Base-by-base conservation (phyloP, 768 basidiomycete species). In the Trametes sanguinea region DNA sequence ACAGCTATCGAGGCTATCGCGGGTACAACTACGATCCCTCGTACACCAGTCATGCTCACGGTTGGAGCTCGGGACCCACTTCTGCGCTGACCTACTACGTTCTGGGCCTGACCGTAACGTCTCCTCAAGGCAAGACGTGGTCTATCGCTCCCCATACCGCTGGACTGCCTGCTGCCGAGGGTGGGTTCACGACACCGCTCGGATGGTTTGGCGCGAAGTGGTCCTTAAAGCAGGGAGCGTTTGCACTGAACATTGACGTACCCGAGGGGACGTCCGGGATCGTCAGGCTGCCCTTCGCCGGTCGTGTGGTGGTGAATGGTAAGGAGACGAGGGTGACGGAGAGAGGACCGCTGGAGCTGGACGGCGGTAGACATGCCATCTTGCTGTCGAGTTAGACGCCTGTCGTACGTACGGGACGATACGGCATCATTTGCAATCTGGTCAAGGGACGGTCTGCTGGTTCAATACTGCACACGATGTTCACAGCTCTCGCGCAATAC, bases 21-120 rank as follows among this genome's bases (percentile, higher is more conserved):
- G 85, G 85, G 4, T 86, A 86, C 73, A 81, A 82, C 69, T 76
- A 80, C 69, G 85, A 86, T 65, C 75, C 83, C 0, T 76, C 84
- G 0, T 86, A 85, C 69, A 85, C 83, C 7, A 82, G 80, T n/a
- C 84, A 85, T 67, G 72, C 82, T 1, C 85, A 86, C 65, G 84
- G 84, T 4, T 86, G 85, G 85, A 81, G 80, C 60, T 74, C 83
- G 0, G 85, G 84, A 0, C 82, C 85, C 0, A 86, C 85, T 0
- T 80, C 82, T 5, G 82, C 83, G 5, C 72, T 85, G 10, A 84
- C 83, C 2, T 82, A 81, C 71, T 85, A 84, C 67, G 76, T 85
- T 33, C 76, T 83, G 11, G 84, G 84, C n/a, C 72, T 86, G 10
- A 76, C 74, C 13, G 74, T 85, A 27, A 82, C 80, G 0, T 71